phyloP scores from a whole-genome alignment of 179 eudicot genomes.

The Spergularia azorica region DNA sequence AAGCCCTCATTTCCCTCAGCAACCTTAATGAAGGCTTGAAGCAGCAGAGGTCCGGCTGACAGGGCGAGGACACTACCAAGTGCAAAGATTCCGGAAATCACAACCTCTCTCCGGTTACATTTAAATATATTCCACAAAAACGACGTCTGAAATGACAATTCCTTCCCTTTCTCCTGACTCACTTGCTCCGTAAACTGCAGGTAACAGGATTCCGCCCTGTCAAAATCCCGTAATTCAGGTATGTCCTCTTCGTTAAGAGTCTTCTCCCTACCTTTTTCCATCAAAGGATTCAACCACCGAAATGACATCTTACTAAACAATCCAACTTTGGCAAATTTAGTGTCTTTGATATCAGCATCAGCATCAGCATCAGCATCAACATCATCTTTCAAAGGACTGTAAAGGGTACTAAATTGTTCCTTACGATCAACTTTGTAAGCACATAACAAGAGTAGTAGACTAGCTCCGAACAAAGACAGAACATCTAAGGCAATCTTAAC shows the following conservation, averaged over 20 bases:
- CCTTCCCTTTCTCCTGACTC: slow-evolving; percentile 19
- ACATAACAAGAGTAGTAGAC: too few relatives aligned
- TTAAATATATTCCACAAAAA: slow-evolving; percentile 33
- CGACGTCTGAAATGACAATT: slow-evolving; percentile 17
- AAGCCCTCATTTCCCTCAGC: too few relatives aligned
- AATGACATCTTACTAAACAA: slow-evolving; percentile 36
- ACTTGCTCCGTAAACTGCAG: slow-evolving; percentile 25
- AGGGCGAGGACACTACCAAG: too few relatives aligned
- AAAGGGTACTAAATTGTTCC: slow-evolving; percentile 24
- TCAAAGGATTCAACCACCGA: slow-evolving; percentile 44
- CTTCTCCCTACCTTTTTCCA: slow-evolving; percentile 36
- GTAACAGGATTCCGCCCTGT: slow-evolving; percentile 41
- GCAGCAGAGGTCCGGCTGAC: too few relatives aligned
- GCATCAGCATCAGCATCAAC: too few relatives aligned
- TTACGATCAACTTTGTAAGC: too few relatives aligned
- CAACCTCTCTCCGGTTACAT: slow-evolving; percentile 16
- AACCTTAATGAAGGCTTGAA: too few relatives aligned
- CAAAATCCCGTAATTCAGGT: slow-evolving; percentile 32
- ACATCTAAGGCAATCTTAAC: too few relatives aligned
- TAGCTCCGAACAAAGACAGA: too few relatives aligned
- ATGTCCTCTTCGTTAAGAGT: slow-evolving; percentile 36
- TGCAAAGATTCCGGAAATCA: too few relatives aligned
- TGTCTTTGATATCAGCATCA: neutral
- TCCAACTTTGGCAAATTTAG: slow-evolving; percentile 34
- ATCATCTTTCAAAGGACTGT: slow-evolving; percentile 33